A percentile compares a stretch with the other conserved stretches of the same genome.
Conservation (phyloP, 805 yeast species). For the Wickerhamiella australiensis region DNA sequence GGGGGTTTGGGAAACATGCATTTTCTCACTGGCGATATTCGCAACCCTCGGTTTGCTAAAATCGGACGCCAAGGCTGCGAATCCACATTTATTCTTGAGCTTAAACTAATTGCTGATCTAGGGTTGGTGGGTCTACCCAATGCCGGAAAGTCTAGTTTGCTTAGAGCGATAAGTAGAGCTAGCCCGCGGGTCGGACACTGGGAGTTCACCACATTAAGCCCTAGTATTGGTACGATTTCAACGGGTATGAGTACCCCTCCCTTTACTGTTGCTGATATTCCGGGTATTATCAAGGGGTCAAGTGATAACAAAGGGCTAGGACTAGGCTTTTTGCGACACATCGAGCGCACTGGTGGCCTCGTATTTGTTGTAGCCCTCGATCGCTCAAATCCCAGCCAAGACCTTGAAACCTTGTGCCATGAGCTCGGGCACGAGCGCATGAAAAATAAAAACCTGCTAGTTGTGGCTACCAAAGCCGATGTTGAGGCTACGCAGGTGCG, state of each 20-base stretch:
- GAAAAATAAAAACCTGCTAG: constrained; percentile 48
- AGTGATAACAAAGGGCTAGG: constrained; percentile 81
- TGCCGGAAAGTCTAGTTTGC: constrained; percentile 87
- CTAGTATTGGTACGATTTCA: constrained; percentile 79
- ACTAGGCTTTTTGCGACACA: constrained; percentile 77
- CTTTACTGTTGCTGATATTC: constrained; percentile 94
- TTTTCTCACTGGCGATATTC: constrained; percentile 65
- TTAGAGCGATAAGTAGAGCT: constrained; percentile 80
- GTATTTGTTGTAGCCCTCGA: constrained; percentile 80
- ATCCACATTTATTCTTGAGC: constrained; percentile 61
- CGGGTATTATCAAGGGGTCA: constrained; percentile 90
- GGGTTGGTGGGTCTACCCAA: constrained; percentile 94
- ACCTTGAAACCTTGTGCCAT: constrained; percentile 45
- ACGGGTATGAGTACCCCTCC: constrained; percentile 40
- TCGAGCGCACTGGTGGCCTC: constrained; percentile 81
- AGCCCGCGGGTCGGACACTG: constrained; percentile 89
- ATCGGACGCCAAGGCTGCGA: constrained; percentile 61
- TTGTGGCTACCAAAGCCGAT: constrained; percentile 94
- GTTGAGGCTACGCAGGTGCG: constrained; percentile 41
- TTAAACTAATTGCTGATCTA: constrained; percentile 80
- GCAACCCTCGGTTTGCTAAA: constrained; percentile 85
- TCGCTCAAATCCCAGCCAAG: constrained; percentile 48
- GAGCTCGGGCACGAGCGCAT: constrained; percentile 64
- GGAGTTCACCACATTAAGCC: constrained; percentile 91
- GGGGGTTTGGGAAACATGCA: constrained; percentile 98